Evolutionary conservation across 2,329 filamentous ascomycete species (phyloP), one percentile per base, ranked within the genome.

Genomic region (Westerdykella ornata): DNA sequence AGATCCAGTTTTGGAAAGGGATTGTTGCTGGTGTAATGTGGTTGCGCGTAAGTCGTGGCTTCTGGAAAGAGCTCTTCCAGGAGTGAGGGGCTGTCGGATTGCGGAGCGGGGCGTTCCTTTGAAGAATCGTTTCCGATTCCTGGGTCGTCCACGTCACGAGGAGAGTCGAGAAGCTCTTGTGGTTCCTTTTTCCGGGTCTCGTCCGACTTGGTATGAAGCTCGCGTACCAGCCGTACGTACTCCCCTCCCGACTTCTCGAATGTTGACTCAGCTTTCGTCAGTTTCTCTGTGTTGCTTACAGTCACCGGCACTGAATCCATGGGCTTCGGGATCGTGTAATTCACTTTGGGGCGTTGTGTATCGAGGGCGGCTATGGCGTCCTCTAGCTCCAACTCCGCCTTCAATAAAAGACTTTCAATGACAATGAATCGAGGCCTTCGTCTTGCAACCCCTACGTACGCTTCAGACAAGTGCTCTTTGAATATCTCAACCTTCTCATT

Each of bases 31-130:
- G 38, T 18, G 31, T 45, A 39, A 7, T 46, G 47, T 26, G 52
- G 40, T 33, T 54, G 52, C 13, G 45, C 44, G 22, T 52, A 44
- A 18, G 40, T 48, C 39, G 37, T 55, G 17, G 52, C 70, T 49
- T 76, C 73, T 4, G 77, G 77, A 49, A 80, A 80, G 1, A 81
- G 69, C 49, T 76, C 71, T 39, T 71, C 67, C 5, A 72, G 56
- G 37, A 73, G 59, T 4, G 69, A 68, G 20, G 59, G 61, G 38
- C 62, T 54, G 34, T 44, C 57, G 31, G 41, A 17, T 35, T 43
- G 48, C 22, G 8, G 22, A 26, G 8, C 22, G 7, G 22, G 22
- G 12, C 22, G 22, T 26, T 26, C 22, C 8, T 7, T 11, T 7
- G 22, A 26, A 11, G 22, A 26, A 26, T 26, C 3, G 12, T 26